Conservation (phyloP, 1,284 basidiomycete species). For the Leccinum pallidistipes region DNA sequence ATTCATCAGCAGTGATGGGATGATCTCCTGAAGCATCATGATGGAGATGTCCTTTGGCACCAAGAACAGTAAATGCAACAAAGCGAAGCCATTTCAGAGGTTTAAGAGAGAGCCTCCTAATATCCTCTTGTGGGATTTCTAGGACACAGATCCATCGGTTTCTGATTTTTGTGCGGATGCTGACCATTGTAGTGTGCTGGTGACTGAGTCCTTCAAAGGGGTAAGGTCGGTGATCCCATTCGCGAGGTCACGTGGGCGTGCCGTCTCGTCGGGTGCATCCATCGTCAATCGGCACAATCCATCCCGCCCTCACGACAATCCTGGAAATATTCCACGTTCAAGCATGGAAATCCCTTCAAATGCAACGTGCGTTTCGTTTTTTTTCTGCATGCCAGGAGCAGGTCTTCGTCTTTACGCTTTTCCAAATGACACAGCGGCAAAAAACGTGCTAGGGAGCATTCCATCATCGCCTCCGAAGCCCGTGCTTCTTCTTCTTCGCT, state of each 20-base stretch:
- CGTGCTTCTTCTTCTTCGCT: constrained; percentile 26
- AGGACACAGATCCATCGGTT: no score
- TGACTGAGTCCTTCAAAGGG: no score
- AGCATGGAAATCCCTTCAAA: constrained; percentile 9
- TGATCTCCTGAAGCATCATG: no score
- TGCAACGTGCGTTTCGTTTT: constrained; percentile 22
- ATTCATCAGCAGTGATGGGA: no score
- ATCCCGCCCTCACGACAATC: constrained; percentile 4
- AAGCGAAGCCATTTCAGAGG: no score
- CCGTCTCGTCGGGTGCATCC: constrained; percentile 25
- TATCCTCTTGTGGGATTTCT: no score
- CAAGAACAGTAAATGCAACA: no score
- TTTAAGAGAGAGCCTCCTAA: no score
- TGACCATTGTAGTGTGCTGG: no score
- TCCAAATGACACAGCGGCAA: constrained; percentile 23
- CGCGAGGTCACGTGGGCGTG: background rate
- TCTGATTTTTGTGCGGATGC: no score
- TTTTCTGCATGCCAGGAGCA: background rate
- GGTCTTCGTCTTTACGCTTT: background rate
- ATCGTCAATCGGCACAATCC: constrained; percentile 20
- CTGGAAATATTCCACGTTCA: background rate
- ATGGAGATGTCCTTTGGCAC: no score
- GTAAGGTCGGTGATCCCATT: no score
- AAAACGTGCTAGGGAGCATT: constrained; percentile 22
- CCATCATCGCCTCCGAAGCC: background rate